Evolutionary conservation across 208 protist species (phyloP).

Genomic region (Crithidia sp.): DNA sequence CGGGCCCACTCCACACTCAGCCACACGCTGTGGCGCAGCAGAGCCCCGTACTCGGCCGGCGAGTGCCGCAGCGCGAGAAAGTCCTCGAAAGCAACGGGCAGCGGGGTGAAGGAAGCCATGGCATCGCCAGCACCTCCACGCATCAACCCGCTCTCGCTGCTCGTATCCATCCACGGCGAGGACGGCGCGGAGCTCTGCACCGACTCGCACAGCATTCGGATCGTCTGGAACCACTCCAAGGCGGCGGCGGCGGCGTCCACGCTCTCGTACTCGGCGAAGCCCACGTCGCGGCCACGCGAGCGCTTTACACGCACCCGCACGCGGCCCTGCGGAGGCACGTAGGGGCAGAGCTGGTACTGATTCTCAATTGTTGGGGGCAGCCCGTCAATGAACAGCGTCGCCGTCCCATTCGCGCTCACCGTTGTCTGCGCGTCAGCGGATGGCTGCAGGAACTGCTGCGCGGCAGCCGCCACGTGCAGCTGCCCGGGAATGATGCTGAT

Average conservation of each 20-base stretch:
- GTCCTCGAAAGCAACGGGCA: slow-evolving; percentile 43
- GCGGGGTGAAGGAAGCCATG: neutral
- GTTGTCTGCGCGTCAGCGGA: neutral
- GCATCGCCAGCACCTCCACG: neutral
- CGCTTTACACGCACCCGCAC: slow-evolving; percentile 54
- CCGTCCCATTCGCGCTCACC: too few relatives aligned
- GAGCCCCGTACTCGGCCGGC: slow-evolving; percentile 25
- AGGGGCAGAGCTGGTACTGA: slow-evolving; percentile 39
- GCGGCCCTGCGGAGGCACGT: slow-evolving; percentile 59
- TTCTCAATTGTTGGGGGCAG: slow-evolving; percentile 51
- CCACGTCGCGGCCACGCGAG: slow-evolving; percentile 43
- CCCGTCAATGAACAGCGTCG: slow-evolving; percentile 61
- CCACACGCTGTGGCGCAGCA: slow-evolving; percentile 41
- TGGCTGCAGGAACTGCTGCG: neutral
- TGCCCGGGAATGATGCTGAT: neutral
- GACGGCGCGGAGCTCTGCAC: slow-evolving; percentile 17
- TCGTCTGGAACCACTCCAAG: slow-evolving; percentile 54
- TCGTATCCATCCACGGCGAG: too few relatives aligned
- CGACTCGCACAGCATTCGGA: slow-evolving; percentile 29
- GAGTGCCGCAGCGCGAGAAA: slow-evolving; percentile 14
- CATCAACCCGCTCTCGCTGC: neutral
- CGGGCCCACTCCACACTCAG: slow-evolving; percentile 53
- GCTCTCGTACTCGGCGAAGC: slow-evolving; percentile 65
- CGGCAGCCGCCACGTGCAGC: too few relatives aligned
- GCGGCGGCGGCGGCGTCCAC: slow-evolving; percentile 34